Conservation (phyloP, 2,329 filamentous ascomycete species). For the Fusarium nodosum region DNA sequence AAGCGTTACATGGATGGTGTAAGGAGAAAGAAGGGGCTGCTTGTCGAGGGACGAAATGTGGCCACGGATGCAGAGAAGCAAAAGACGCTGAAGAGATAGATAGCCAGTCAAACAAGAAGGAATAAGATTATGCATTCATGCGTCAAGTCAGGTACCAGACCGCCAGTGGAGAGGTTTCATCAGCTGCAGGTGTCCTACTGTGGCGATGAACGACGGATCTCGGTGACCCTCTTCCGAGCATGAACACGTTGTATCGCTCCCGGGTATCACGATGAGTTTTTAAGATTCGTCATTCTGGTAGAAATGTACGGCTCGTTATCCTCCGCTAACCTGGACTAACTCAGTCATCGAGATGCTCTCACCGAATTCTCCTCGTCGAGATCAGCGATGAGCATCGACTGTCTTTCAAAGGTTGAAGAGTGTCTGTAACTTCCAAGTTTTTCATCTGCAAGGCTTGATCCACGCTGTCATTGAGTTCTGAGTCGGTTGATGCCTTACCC, state of each 20-base stretch:
- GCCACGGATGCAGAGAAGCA: constrained; percentile 94
- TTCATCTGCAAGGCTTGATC: constrained; percentile 15
- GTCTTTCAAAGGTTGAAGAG: background rate
- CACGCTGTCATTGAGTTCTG: constrained; percentile 24
- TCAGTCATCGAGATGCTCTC: constrained; percentile 20
- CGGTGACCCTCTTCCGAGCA: constrained; percentile 3
- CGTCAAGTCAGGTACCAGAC: constrained; percentile 1
- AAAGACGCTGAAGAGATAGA: constrained; percentile 74
- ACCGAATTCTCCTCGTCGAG: background rate
- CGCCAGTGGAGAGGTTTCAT: constrained; percentile 1
- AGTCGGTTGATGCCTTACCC: background rate
- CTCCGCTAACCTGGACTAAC: background rate
- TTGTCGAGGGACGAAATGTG: constrained; percentile 82
- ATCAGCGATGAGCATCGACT: constrained; percentile 1
- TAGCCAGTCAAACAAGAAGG: background rate
- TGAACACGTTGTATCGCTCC: background rate
- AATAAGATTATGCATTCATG: constrained; percentile 32
- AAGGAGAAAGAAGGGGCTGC: constrained; percentile 85
- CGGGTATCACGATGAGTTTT: background rate
- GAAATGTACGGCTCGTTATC: background rate
- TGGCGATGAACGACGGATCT: background rate
- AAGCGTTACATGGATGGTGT: constrained; percentile 96
- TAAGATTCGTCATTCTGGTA: background rate
- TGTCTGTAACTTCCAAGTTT: constrained; percentile 21
- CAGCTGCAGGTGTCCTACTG: background rate